Evolutionary conservation across 106 monocot genomes (phyloP).

Genomic region (Agapanthus africanus): DNA sequence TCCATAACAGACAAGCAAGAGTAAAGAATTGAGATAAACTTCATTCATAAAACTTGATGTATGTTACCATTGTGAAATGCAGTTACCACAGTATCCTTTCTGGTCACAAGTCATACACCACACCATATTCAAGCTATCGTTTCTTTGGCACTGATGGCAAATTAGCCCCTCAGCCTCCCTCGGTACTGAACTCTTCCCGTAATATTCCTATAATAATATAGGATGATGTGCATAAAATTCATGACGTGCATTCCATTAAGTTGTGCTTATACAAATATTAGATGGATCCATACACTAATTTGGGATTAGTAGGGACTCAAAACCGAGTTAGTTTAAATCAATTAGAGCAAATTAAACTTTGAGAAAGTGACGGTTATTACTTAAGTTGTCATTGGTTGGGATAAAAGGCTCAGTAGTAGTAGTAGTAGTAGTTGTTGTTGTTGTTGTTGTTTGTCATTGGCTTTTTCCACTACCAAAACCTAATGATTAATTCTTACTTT

Average conservation of each 20-base stretch:
- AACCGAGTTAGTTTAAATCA: neutral
- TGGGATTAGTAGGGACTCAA: neutral
- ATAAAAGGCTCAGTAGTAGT: no score
- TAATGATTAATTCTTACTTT: neutral
- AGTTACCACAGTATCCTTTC: constrained; percentile 70
- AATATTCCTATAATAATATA: constrained; percentile 24
- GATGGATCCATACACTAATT: neutral
- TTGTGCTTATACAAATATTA: neutral
- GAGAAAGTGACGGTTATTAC: no score
- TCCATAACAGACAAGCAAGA: neutral
- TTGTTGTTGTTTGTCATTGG: neutral
- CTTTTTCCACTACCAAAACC: neutral
- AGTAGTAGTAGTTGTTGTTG: no score
- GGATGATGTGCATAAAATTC: neutral
- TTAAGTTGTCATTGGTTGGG: no score
- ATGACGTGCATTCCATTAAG: neutral
- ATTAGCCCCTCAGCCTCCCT: constrained; percentile 38
- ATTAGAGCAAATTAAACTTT: neutral
- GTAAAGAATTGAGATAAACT: constrained; percentile 1
- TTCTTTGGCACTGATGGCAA: constrained; percentile 83
- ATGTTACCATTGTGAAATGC: constrained; percentile 66
- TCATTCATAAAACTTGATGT: neutral
- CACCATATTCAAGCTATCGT: constrained; percentile 32
- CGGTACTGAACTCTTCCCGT: constrained; percentile 46
- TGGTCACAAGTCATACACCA: constrained; percentile 70